Conservation (phyloP, 768 basidiomycete genomes). For the Pleurotus ostreatus region DNA sequence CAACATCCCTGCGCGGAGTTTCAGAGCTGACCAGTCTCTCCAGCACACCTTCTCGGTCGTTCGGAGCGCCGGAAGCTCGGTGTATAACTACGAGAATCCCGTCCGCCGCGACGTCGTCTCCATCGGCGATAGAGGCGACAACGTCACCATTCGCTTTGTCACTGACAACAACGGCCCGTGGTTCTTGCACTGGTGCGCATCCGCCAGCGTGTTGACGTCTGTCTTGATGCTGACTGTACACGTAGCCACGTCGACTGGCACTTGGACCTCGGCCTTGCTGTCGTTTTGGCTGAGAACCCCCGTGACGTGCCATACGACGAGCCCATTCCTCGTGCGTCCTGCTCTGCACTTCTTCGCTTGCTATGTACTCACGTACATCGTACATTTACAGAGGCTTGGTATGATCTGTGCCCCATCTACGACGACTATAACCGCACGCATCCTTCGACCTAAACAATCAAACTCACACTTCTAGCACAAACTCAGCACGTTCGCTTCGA, state of each 20-base stretch:
- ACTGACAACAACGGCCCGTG: conserved; percentile 34
- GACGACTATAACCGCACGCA: conserved; percentile 9
- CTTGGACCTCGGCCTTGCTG: conserved; percentile 32
- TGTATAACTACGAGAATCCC: conserved; percentile 43
- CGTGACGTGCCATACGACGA: conserved; percentile 14
- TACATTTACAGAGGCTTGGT: conserved; percentile 16
- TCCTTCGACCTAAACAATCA: neutral
- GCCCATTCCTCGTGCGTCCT: conserved; percentile 18
- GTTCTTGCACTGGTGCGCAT: conserved; percentile 25
- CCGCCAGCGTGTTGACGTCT: neutral
- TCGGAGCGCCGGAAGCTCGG: conserved; percentile 24
- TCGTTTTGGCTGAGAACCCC: conserved; percentile 33
- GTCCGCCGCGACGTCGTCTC: conserved; percentile 50
- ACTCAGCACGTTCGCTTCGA: conserved; percentile 2
- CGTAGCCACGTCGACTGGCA: conserved; percentile 34
- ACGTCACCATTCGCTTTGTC: conserved; percentile 34
- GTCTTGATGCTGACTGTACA: conserved; percentile 1
- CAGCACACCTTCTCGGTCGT: conserved; percentile 36
- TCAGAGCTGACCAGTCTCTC: neutral
- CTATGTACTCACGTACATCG: neutral
- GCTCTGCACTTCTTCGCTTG: neutral
- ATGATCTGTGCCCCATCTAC: conserved; percentile 25
- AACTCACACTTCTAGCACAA: too few relatives aligned
- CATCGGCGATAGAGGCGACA: conserved; percentile 26
- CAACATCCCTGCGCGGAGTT: neutral